Evolutionary conservation across 2,329 filamentous ascomycete genomes (phyloP).

Genomic region (Metarhizium humberi): DNA sequence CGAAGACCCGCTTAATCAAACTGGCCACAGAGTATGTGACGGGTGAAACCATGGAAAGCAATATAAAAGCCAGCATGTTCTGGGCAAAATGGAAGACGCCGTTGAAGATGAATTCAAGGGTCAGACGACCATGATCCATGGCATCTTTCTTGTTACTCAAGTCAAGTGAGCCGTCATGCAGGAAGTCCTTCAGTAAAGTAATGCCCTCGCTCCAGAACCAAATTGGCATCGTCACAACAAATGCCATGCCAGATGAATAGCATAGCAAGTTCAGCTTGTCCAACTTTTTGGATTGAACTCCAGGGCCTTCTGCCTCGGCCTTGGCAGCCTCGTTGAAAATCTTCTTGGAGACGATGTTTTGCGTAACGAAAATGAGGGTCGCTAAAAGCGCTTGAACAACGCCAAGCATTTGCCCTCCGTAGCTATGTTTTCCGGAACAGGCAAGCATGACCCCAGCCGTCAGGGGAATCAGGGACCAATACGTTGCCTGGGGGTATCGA

Average conservation of each 20-base stretch:
- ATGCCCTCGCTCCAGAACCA: constrained; percentile 92
- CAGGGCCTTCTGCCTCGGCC: constrained; percentile 65
- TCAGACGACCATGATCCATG: constrained; percentile 63
- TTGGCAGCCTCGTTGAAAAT: constrained; percentile 91
- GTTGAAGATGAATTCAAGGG: constrained; percentile 92
- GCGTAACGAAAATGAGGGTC: constrained; percentile 91
- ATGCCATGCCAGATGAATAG: constrained; percentile 92
- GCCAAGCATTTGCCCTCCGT: constrained; percentile 82
- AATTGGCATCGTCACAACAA: constrained; percentile 77
- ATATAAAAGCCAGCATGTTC: constrained; percentile 87
- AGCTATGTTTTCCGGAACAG: constrained; percentile 71
- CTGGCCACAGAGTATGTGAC: constrained; percentile 96
- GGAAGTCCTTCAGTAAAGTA: constrained; percentile 64
- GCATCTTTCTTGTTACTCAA: constrained; percentile 51
- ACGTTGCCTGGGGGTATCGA: constrained; percentile 77
- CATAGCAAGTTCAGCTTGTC: constrained; percentile 95
- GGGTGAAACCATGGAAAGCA: constrained; percentile 87
- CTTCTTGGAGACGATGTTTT: constrained; percentile 97
- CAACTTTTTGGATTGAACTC: constrained; percentile 62
- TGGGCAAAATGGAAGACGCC: constrained; percentile 94
- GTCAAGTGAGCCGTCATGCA: constrained; percentile 70
- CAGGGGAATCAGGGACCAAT: constrained; percentile 80
- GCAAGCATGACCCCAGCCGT: constrained; percentile 93
- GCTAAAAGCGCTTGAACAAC: constrained; percentile 80
- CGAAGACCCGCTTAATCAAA: constrained; percentile 93